phyloP scores from a whole-genome alignment of 768 basidiomycete genomes.

The Mycena epipterygia region DNA sequence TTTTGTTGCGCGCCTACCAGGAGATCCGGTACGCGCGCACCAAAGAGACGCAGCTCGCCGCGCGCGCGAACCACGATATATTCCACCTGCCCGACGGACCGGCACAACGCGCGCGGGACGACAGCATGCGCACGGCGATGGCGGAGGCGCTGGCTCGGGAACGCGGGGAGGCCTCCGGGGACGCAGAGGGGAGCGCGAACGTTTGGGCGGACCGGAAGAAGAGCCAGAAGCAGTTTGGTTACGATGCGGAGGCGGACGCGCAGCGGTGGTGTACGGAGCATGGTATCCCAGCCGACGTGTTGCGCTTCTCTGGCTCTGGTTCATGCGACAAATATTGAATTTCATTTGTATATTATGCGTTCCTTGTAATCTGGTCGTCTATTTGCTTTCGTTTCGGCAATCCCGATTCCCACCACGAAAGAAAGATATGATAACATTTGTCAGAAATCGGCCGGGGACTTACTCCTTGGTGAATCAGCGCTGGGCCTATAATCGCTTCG shows the following conservation, averaged over 20 bases:
- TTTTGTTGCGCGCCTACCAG: constrained; percentile 67
- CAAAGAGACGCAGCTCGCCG: constrained; percentile 61
- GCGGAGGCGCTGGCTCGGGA: constrained; percentile 52
- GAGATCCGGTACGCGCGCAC: constrained; percentile 65
- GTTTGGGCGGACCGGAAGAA: constrained; percentile 70
- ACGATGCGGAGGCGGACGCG: constrained; percentile 67
- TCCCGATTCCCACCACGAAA: too few relatives aligned
- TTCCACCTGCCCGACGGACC: constrained; percentile 74
- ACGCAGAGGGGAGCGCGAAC: constrained; percentile 55
- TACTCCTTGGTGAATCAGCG: too few relatives aligned
- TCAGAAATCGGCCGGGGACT: too few relatives aligned
- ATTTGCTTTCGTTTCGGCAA: too few relatives aligned
- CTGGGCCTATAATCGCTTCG: too few relatives aligned
- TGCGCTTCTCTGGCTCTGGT: too few relatives aligned
- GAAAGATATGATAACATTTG: too few relatives aligned
- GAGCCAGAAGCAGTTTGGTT: constrained; percentile 61
- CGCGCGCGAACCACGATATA: constrained; percentile 64
- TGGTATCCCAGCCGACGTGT: too few relatives aligned
- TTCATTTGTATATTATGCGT: too few relatives aligned
- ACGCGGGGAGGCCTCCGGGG: constrained; percentile 27
- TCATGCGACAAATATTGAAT: too few relatives aligned
- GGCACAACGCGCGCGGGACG: constrained; percentile 65
- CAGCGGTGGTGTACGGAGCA: constrained; percentile 59
- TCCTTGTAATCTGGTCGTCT: too few relatives aligned
- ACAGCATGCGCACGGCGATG: constrained; percentile 65